Percentiles rank a stretch among this genome's conserved stretches.
Conservation (phyloP, 208 protist genomes). For the Leishmania guyanensis region DNA sequence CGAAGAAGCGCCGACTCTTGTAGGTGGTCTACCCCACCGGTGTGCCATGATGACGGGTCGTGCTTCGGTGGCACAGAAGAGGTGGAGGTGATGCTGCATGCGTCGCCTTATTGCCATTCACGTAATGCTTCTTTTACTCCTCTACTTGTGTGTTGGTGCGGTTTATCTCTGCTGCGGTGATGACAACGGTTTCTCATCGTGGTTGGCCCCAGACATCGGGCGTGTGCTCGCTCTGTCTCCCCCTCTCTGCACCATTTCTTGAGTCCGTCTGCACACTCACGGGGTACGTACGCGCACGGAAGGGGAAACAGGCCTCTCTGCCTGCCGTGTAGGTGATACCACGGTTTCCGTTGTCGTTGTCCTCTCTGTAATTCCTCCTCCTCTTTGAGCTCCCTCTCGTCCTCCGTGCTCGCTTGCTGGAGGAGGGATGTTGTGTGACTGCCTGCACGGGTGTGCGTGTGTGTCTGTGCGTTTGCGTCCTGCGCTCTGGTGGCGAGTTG, state of each 20-base stretch:
- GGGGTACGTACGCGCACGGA: neutral
- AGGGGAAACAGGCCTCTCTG: neutral
- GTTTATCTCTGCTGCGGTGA: neutral
- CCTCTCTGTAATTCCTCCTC: neutral
- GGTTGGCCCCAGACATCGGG: neutral
- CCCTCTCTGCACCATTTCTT: neutral
- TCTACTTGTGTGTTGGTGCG: neutral
- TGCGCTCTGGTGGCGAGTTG: neutral
- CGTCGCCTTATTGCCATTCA: neutral
- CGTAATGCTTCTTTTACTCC: neutral
- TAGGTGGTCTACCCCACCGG: conserved; percentile 22
- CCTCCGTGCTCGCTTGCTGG: neutral
- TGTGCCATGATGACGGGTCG: neutral
- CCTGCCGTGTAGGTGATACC: neutral
- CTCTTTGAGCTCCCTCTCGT: neutral
- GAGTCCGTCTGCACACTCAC: neutral
- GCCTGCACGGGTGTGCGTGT: neutral
- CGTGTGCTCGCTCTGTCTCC: neutral
- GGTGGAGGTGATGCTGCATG: neutral
- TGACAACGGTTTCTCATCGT: neutral
- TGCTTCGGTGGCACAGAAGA: neutral
- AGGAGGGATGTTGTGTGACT: neutral
- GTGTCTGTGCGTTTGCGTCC: neutral
- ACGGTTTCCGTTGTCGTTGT: neutral
- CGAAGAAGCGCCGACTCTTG: conserved; percentile 93